Evolutionary conservation across 2,329 filamentous ascomycete genomes (phyloP).

Genomic region (Podosphaera xanthii): DNA sequence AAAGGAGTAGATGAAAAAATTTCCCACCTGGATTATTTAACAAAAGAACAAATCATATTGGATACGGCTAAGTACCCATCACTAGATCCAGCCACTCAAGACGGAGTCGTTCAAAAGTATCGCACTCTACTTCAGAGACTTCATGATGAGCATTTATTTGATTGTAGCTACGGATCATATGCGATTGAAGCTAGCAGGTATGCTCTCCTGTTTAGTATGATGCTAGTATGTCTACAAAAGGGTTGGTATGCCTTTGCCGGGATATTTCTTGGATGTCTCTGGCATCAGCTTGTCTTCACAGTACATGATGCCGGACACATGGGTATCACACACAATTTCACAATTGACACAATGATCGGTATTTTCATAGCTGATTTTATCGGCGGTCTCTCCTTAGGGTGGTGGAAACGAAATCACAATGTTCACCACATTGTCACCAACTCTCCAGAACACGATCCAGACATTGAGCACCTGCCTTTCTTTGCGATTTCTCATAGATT

Average conservation of each 20-base stretch:
- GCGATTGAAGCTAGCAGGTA: slow-evolving; percentile 55
- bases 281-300: slow-evolving; percentile 87
- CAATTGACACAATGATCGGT: slow-evolving; percentile 61
- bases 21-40: slow-evolving; percentile 49
- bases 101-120: slow-evolving; percentile 57
- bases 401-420: slow-evolving; percentile 96
- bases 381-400: slow-evolving; percentile 73
- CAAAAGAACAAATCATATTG: slow-evolving; percentile 49
- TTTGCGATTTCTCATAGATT: slow-evolving; percentile 72
- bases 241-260: slow-evolving; percentile 50
- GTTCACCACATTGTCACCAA: slow-evolving; percentile 95
- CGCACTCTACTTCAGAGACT: slow-evolving; percentile 53
- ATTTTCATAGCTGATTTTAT: slow-evolving; percentile 79
- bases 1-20: slow-evolving; percentile 30
- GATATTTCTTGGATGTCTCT: slow-evolving; percentile 56
- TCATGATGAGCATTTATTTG: slow-evolving; percentile 50
- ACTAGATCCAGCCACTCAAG: slow-evolving; percentile 50
- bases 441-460: slow-evolving; percentile 81
- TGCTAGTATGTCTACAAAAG: slow-evolving; percentile 35
- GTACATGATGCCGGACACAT: slow-evolving; percentile 94
- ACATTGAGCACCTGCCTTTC: slow-evolving; percentile 79
- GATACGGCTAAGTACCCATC: slow-evolving; percentile 65
- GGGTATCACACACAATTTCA: slow-evolving; percentile 85
- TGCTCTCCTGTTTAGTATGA: slow-evolving; percentile 36
- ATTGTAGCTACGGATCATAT: slow-evolving; percentile 69